phyloP scores from a whole-genome alignment of 1,139 yeast species.

The Meyerozyma athensensis region DNA sequence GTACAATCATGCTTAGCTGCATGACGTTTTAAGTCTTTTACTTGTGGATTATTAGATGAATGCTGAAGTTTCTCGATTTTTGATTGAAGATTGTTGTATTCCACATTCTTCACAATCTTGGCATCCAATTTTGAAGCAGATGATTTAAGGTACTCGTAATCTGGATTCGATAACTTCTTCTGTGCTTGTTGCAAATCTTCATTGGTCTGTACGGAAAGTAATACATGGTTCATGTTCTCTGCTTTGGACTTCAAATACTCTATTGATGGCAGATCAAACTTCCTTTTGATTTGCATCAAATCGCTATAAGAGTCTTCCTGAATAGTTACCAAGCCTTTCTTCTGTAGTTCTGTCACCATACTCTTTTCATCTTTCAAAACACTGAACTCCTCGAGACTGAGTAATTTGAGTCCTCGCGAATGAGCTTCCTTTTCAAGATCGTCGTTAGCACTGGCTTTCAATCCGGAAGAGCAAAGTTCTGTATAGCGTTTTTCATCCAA shows the following conservation, averaged over 20 bases:
- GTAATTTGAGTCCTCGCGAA: conserved; percentile 25
- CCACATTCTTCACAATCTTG: conserved; percentile 5
- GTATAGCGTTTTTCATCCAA: conserved; percentile 46
- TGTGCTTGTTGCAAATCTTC: conserved; percentile 15
- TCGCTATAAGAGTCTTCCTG: conserved; percentile 20
- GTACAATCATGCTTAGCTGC: conserved; percentile 7
- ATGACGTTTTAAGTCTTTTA: conserved; percentile 9
- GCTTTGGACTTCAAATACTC: conserved; percentile 18
- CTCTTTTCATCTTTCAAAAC: conserved; percentile 28
- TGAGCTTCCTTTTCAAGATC: conserved; percentile 20
- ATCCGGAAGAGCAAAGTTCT: conserved; percentile 21
- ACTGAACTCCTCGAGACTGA: conserved; percentile 24
- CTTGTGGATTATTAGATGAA: conserved; percentile 7
- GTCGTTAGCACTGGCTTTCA: conserved; percentile 19
- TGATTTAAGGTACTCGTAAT: conserved; percentile 19
- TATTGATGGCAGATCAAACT: conserved; percentile 15
- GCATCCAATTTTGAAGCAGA: conserved; percentile 7
- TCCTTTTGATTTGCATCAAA: conserved; percentile 12
- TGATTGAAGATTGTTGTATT: neutral
- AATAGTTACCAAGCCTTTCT: conserved; percentile 32
- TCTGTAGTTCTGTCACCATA: conserved; percentile 28
- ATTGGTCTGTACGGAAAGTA: conserved; percentile 18
- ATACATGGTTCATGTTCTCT: conserved; percentile 13
- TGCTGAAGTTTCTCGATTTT: conserved; percentile 5
- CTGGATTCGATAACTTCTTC: conserved; percentile 19